Evolutionary conservation across 257 asterid species (phyloP).

Genomic region (Solanum clarkiae): DNA sequence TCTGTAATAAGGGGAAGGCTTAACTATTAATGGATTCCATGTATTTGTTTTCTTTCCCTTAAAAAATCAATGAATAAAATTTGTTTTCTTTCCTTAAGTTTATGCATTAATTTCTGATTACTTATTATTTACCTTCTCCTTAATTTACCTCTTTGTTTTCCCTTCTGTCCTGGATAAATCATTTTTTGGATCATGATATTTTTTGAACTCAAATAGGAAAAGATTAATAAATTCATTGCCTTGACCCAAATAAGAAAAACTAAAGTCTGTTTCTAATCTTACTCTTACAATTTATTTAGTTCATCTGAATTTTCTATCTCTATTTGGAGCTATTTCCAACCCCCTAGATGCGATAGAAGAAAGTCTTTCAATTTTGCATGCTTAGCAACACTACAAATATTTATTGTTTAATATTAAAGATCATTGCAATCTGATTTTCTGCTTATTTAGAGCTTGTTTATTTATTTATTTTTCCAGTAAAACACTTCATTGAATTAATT

Average conservation of each 20-base stretch:
- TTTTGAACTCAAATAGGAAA: not conserved
- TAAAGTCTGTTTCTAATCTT: not conserved
- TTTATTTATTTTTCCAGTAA: too few relatives aligned
- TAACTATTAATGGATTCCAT: not conserved
- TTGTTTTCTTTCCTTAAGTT: not conserved
- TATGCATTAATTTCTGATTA: not conserved
- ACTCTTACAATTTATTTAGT: not conserved
- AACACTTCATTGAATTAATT: too few relatives aligned
- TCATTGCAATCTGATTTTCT: not conserved
- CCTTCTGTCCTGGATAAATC: not conserved
- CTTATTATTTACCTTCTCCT: not conserved
- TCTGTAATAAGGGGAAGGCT: not conserved
- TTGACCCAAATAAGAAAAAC: not conserved
- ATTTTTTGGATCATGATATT: not conserved
- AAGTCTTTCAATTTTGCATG: not conserved
- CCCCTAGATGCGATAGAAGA: not conserved
- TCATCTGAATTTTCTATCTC: not conserved
- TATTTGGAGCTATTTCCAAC: not conserved
- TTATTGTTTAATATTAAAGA: not conserved
- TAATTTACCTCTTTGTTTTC: not conserved
- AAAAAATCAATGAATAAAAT: not conserved
- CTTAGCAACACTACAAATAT: not conserved
- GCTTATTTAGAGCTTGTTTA: not conserved
- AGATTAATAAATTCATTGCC: not conserved
- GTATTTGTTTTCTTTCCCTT: not conserved